Evolutionary conservation across 2,329 filamentous ascomycete species (phyloP), one percentile per base, ranked within the genome.

Genomic region (Tolypocladium endophyticum): DNA sequence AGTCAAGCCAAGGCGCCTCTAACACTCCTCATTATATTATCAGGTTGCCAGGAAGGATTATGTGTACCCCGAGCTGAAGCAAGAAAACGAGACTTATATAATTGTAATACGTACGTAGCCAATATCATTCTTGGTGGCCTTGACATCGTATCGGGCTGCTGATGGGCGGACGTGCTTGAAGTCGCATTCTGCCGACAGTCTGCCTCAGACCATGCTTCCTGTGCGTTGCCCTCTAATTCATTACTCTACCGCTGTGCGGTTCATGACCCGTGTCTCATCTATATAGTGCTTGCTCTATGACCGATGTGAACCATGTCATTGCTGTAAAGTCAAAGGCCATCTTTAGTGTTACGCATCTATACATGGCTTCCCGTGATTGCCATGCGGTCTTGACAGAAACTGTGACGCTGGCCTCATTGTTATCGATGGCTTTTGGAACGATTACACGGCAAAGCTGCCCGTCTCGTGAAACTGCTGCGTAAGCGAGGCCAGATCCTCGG

Each of bases 401-500:
- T 16, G 18, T 3, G 4, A 9, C 20, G 47, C 7, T 4, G 1
- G 3, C 16, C n/a, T 52, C 28, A 8, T 8, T 30, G 7, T 8
- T n/a, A 6, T 20, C 20, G 25, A 7, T 14, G 9, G 11, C 4
- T 28, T 30, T 0, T 4, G 39, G 45, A 50, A n/a, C 14, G 18
- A 6, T 56, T 5, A 57, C 20, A 33, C 9, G 5, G 18, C 7
- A 54, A 69, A 68, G 33, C 30, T 62, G 18, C 70, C 71, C 16
- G 62, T 68, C 45, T 69, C 63, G 20, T 67, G 62, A 9, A 69
- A 61, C 8, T 60, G 61, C 1, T 14, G 56, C 16, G 64, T 58
- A 39, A 62, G 67, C 0, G 7, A 16, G 2, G 33, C 63, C 16
- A 84, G 55, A 63, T 79, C 77, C 0, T 60, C 60, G 1, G 66